phyloP scores from a whole-genome alignment of 73 alveolate genomes.

The Paramecium sexaurelia region DNA sequence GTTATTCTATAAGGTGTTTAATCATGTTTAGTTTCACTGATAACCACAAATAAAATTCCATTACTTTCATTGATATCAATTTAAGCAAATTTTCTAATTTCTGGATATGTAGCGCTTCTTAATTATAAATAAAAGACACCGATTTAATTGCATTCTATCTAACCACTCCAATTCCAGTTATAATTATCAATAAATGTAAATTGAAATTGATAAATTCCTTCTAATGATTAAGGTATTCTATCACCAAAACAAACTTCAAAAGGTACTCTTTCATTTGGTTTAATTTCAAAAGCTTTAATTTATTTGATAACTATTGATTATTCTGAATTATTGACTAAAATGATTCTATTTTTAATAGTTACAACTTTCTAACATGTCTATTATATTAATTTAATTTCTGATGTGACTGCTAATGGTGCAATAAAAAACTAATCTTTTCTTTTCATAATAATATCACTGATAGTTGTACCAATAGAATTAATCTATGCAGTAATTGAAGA shows the following conservation, averaged over 20 bases:
- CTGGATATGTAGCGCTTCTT: background rate
- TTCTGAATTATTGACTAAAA: slow-evolving; percentile 4
- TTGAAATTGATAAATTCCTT: background rate
- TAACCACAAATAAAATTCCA: background rate
- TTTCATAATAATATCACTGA: background rate
- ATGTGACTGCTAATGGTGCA: background rate
- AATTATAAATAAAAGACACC: background rate
- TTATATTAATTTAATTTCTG: slow-evolving; percentile 21
- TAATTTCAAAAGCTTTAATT: background rate
- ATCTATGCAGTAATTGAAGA: background rate
- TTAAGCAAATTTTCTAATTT: background rate
- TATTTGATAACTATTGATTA: background rate
- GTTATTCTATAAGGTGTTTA: slow-evolving; percentile 23
- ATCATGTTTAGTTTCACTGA: slow-evolving; percentile 50
- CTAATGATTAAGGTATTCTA: background rate
- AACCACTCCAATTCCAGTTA: slow-evolving; percentile 34
- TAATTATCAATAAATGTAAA: background rate
- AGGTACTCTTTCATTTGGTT: background rate
- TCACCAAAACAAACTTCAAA: background rate
- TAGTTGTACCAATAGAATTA: background rate
- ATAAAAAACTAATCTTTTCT: background rate
- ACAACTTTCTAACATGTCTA: background rate
- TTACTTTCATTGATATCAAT: slow-evolving; percentile 44
- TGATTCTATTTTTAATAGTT: background rate
- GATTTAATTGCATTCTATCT: background rate